Conservation (phyloP, 108 stramenopile species). For the Cyclotella choctawhatcheeana region DNA sequence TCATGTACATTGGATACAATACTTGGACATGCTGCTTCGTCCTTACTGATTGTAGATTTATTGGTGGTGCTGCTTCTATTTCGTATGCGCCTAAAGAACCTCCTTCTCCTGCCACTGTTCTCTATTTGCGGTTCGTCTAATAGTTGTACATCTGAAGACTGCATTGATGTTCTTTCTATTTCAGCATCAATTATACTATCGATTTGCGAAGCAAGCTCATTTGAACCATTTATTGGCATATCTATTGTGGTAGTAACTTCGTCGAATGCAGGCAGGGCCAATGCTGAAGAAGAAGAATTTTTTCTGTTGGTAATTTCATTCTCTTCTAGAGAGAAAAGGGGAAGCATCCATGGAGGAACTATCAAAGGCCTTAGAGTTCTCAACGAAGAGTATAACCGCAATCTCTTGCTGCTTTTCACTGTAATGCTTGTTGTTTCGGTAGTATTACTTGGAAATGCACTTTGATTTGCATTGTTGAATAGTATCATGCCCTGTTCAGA, state of each 20-base stretch:
- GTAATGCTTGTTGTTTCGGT: not conserved
- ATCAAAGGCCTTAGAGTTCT: not conserved
- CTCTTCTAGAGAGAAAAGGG: not conserved
- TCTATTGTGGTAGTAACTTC: not conserved
- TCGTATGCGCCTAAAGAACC: not conserved
- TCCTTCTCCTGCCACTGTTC: not conserved
- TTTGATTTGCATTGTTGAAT: not conserved
- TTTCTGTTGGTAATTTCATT: not conserved
- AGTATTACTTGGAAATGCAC: not conserved
- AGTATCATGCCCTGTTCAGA: not conserved
- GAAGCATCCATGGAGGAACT: conserved; percentile 10
- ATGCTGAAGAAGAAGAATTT: not conserved
- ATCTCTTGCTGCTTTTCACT: not conserved
- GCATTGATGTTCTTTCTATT: not conserved
- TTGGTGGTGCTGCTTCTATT: not conserved
- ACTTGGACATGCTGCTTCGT: conserved; percentile 38
- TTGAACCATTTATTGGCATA: not conserved
- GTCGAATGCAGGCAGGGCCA: not conserved
- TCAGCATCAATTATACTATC: not conserved
- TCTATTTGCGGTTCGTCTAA: not conserved
- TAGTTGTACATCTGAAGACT: not conserved
- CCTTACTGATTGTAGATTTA: conserved; percentile 11
- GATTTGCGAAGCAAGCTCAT: not conserved
- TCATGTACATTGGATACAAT: conserved; percentile 48
- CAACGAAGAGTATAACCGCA: not conserved